Conservation (phyloP, 75 land plant genomes). For the Sequoia sempervirens region DNA sequence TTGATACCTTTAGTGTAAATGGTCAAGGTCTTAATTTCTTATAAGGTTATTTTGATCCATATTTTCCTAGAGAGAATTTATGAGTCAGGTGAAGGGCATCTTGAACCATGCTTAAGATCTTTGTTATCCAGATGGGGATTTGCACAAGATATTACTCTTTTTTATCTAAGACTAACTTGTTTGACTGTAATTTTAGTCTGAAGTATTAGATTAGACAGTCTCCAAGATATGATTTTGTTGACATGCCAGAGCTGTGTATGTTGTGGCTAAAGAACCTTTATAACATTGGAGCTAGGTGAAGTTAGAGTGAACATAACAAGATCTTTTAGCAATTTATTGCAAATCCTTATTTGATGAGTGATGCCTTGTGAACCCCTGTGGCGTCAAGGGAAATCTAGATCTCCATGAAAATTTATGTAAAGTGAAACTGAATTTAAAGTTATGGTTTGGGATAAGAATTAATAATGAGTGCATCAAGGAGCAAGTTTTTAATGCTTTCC, state of each 20-base stretch:
- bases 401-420: no score
- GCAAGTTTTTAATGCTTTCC: no score
- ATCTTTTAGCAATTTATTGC: not conserved
- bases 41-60: not conserved
- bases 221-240: not conserved
- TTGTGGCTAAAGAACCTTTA: not conserved
- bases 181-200: not conserved
- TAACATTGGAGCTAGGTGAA: not conserved
- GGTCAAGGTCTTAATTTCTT: not conserved
- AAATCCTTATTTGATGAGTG: not conserved
- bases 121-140: not conserved
- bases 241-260: not conserved
- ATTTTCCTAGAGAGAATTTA: not conserved
- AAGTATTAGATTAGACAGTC: not conserved
- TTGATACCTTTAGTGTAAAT: not conserved
- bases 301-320: not conserved
- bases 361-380: not conserved
- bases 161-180: not conserved
- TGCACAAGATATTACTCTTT: not conserved
- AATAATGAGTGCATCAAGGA: no score
- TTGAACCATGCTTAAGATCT: not conserved
- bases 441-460: no score
- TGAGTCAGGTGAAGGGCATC: not conserved
- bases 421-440: no score
- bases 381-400: no score